These are phyloP conservation scores for Penicillium ochrochloron DNA, from an alignment of 495 filamentous ascomycete species.

Conservation along the genomic window DNA sequence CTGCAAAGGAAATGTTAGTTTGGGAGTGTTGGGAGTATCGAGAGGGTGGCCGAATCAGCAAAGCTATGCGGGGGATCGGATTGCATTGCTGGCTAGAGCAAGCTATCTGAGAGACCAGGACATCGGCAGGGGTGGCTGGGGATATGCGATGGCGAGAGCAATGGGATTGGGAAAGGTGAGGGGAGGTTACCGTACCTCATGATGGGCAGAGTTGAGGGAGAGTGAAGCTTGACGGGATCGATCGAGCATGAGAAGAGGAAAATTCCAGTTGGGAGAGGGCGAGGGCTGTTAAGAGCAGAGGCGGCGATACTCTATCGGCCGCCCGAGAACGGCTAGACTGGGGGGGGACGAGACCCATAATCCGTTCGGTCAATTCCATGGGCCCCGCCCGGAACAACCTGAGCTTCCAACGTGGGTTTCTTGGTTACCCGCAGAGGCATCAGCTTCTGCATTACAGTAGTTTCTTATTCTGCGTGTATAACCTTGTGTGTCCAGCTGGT, in stretches of 20 bases:
- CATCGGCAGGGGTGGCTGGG: slow-evolving; percentile 1
- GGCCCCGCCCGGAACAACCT: background rate
- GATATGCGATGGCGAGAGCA: background rate
- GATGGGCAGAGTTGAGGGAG: slow-evolving; percentile 22
- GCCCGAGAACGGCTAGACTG: slow-evolving; percentile 25
- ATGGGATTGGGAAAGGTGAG: background rate
- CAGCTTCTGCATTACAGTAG: background rate
- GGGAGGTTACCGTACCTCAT: slow-evolving; percentile 27
- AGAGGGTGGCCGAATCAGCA: background rate
- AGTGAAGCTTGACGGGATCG: slow-evolving; percentile 9
- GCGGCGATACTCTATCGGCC: slow-evolving; percentile 23
- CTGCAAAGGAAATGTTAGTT: slow-evolving; percentile 57
- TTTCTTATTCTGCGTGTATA: background rate
- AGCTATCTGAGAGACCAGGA: slow-evolving; percentile 1
- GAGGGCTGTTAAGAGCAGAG: background rate
- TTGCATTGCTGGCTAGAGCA: background rate
- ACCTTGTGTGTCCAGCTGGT: background rate
- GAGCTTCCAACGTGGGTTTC: background rate
- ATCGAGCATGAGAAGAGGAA: slow-evolving; percentile 26
- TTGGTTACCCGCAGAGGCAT: background rate
- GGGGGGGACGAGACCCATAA: slow-evolving; percentile 3
- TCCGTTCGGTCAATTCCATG: background rate
- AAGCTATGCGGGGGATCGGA: slow-evolving; percentile 16
- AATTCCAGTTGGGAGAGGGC: background rate
- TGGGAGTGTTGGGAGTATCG: slow-evolving; percentile 11